Base-by-base conservation (phyloP, 1,139 yeast genomes). In the Suhomyces chickasaworum region DNA sequence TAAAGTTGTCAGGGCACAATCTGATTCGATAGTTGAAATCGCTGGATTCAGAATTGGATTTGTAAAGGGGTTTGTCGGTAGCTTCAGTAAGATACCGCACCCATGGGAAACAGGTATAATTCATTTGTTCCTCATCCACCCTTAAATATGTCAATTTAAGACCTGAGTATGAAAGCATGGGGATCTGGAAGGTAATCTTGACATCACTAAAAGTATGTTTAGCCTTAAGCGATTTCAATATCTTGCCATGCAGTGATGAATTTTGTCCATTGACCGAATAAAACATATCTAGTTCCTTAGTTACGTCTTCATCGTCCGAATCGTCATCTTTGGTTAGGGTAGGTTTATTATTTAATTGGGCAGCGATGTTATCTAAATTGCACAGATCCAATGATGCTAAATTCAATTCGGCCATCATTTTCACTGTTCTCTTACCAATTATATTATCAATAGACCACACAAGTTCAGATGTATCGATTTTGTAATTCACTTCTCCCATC, bases 401-500 rank as follows among this genome's bases (percentile, higher is more conserved):
- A 1, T 58, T 46, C 16, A 75, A 49, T 46, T 74, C 79, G 0
- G 78, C 73, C 76, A 75, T 73, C 78, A 75, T 72, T 45, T 69
- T 64, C 13, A 72, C 63, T 12, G 66, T 54, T 27, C 61, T 59
- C 44, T 68, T 71, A 2, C 91, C 91, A 21, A 78, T 77, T 36
- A 84, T 61, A 13, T 78, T 68, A 1, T 77, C 79, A 9, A 86
- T 72, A 39, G 71, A 71, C 95, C 95, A 86, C 1, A 80, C 59
- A 3, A 86, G 57, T 48, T 78, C 80, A 21, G 81, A 76, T 25
- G 80, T 73, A 52, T 73, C 69, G 5, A 75, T 60, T 37, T 73
- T 70, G 52, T 59, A 74, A 37, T 63, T 61, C 4, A 74, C 79
- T 20, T 66, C 71, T 1, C 80, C 80, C 39, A 61, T 41, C 52